phyloP scores from a whole-genome alignment of 208 protist genomes.

The Plasmodiophora brassicae region DNA sequence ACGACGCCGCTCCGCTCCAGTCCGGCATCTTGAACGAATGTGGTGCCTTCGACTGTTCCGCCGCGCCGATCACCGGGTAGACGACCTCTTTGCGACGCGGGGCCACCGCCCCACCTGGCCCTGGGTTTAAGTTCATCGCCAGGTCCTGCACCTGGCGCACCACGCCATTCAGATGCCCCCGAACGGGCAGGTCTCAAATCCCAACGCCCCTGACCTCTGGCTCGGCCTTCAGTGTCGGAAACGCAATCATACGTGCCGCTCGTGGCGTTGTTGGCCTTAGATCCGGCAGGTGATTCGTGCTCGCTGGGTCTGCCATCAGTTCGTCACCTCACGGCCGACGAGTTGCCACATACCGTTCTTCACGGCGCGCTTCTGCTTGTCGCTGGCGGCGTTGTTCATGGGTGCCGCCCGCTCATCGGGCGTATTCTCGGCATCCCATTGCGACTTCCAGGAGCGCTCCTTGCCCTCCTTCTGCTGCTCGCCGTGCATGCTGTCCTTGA shows the following conservation, averaged over 20 bases:
- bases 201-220: background rate
- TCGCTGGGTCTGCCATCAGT: background rate
- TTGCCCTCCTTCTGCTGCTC: too few relatives aligned
- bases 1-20: background rate
- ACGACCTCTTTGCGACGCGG: background rate
- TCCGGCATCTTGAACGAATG: background rate
- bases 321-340: too few relatives aligned
- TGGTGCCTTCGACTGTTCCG: background rate
- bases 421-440: background rate
- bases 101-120: background rate
- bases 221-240: conserved; percentile 34
- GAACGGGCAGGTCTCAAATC: background rate
- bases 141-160: background rate
- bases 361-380: background rate
- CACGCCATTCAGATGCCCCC: background rate
- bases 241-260: conserved; percentile 36
- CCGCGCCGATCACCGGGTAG: background rate
- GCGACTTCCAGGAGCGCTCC: background rate
- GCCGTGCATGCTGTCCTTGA: too few relatives aligned
- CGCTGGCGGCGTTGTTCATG: too few relatives aligned
- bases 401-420: background rate
- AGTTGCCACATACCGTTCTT: background rate
- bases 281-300: conserved; percentile 20
- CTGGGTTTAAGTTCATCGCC: conserved; percentile 16
- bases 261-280: conserved; percentile 37